Evolutionary conservation across 208 protist genomes (phyloP), one percentile per base, ranked within the genome.

Genomic region (Leishmania gerbilli): DNA sequence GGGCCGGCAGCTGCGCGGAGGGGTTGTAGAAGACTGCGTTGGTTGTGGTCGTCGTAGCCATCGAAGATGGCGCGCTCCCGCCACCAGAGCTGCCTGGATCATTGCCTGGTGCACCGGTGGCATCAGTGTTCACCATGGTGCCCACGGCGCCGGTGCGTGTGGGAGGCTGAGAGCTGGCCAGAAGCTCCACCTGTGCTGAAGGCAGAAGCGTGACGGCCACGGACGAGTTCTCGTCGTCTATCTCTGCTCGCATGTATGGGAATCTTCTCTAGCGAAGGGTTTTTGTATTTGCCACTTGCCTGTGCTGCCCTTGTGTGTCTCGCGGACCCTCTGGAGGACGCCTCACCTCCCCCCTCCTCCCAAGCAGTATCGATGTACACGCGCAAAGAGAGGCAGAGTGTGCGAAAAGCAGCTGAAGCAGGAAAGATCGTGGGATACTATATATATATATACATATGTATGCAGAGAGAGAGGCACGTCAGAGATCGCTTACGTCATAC

Each of bases 191-290:
- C 72, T 45, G 79, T 60, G 31, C 71, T 55, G 42, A 51, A 15
- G 56, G 79, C 55, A 45, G 71, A 27, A 82, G 72, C 51, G 74
- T 34, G 24, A 85, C 82, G 8, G 82, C 82, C 47, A 55, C 69
- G 0, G 77, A 71, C 13, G 82, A 85, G 45, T 56, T 79, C 56
- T 81, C 77, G 78, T 81, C 77, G 34, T 82, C 77, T 72, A 85
- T 82, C 13, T 21, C 51, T 21, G 40, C 74, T 60, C 34, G 71
- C 71, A 60, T 76, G 49, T 55, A 40, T 76, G 49, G n/a, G 7
- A 45, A 19, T 51, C 68, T 72, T 47, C 40, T 47, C 68, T 31
- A 47, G 21, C n/a, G 27, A 51, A 47, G 68, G 21, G 42, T 13
- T n/a, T 37, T 0, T 19, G 1, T 19, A 0, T n/a, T 5, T 11